Evolutionary conservation across 208 protist genomes (phyloP).

Genomic region (Trypanosoma boissoni): DNA sequence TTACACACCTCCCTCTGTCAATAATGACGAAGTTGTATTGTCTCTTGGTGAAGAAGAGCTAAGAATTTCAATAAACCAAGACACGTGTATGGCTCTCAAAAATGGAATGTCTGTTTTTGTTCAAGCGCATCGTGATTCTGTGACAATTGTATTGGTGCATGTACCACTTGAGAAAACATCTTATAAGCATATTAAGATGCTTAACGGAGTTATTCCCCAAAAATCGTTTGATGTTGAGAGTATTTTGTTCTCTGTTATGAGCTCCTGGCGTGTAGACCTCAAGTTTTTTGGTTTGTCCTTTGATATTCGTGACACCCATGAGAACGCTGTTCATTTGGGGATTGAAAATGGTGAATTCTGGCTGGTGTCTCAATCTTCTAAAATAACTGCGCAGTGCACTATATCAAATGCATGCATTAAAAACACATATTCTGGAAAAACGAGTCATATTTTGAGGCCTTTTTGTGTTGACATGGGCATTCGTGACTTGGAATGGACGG

Average conservation of each 20-base stretch:
- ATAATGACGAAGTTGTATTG: slow-evolving; percentile 31
- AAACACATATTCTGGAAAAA: slow-evolving; percentile 35
- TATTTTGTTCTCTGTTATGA: not conserved
- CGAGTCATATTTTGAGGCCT: slow-evolving; percentile 32
- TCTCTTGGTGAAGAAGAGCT: slow-evolving; percentile 9
- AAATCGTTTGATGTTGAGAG: not conserved
- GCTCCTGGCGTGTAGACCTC: slow-evolving; percentile 28
- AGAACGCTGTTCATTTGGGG: slow-evolving; percentile 25
- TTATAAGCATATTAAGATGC: too few relatives aligned
- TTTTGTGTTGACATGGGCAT: slow-evolving; percentile 45
- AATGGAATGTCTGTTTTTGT: slow-evolving; percentile 28
- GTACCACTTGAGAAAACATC: not conserved
- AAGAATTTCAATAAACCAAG: slow-evolving; percentile 18
- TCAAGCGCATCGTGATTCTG: slow-evolving; percentile 11
- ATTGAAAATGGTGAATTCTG: slow-evolving; percentile 28
- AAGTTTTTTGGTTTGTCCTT: slow-evolving; percentile 22
- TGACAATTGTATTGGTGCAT: slow-evolving; percentile 14
- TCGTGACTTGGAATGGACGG: slow-evolving; percentile 29
- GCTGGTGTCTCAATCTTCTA: slow-evolving; percentile 22
- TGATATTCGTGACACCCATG: slow-evolving; percentile 24
- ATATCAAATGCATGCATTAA: slow-evolving; percentile 33
- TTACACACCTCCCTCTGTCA: slow-evolving; percentile 11
- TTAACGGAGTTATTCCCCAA: not conserved
- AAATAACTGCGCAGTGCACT: slow-evolving; percentile 47
- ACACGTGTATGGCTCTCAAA: slow-evolving; percentile 15